Base-by-base conservation (phyloP, 2,329 filamentous ascomycete species). In the Raffaelea albimanens region DNA sequence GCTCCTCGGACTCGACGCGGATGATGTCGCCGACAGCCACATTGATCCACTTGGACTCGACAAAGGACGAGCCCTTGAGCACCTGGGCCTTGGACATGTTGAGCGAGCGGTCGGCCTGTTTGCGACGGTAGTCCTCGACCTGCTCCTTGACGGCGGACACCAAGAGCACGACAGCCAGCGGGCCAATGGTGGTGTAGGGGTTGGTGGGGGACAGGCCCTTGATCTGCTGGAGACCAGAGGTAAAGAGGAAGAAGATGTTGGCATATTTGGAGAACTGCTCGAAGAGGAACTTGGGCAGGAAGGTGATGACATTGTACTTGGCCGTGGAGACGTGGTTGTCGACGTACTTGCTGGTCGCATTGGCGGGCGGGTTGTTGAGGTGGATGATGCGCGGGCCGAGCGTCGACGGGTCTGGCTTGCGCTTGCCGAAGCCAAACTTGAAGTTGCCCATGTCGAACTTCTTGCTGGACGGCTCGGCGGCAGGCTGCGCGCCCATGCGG, bases 261-360 rank as follows among this genome's bases (percentile, higher is more conserved):
- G 93, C 93, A 67, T 96, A 95, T 72, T 96, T 98, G 52, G 90
- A 96, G 69, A 98, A 98, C 64, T 98, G 93, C 66, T 98, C 93
- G 64, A 91, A 89, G 48, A 98, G 73, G 67, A 98, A 98, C 67
- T 98, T 98, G 44, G 93, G 93, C 18, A 97, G 63, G 65, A 98
- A 98, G 19, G 89, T 95, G 47, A 87, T 75, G 60, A 88, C 59
- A 64, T 97, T 98, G 78, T 98, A 98, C 67, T 98, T 98, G 53
- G 93, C 85, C 5, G 93, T 98, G 39, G 91, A 97, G 53, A 98
- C 85, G 65, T 97, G 89, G 63, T 98, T 98, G 75, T 95, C 87
- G 62, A 90, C 78, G 65, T 93, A 97, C 65, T 91, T 95, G 71
- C 90, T 91, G 44, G 74, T 75, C 40, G 84, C 77, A 63, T 98